These are phyloP conservation scores for cucumber (Cucumis sativus) DNA, from an alignment of 306 rosid genomes.

Conservation along the genomic window Cucumber_9930_V3 NC_026658.2:3692001-3692500, in stretches of 20 bases:
- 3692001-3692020: background rate
- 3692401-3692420: background rate
- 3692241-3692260: too few species aligned
- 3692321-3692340: too few species aligned
- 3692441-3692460: slow-evolving; percentile 1
- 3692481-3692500: background rate
- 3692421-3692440: background rate
- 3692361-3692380: background rate
- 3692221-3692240: too few species aligned
- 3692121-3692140: background rate
- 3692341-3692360: too few species aligned
- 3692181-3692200: background rate
- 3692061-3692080: background rate
- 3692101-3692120: background rate
- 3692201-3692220: too few species aligned
- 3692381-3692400: too few species aligned
- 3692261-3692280: too few species aligned
- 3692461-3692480: background rate
- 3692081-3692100: too few species aligned
- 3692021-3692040: background rate
- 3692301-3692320: too few species aligned
- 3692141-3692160: background rate
- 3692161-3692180: too few species aligned
- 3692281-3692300: too few species aligned
- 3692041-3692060: background rate